Base-by-base conservation (phyloP, 2,329 filamentous ascomycete genomes). In the Exophiala calicioides region DNA sequence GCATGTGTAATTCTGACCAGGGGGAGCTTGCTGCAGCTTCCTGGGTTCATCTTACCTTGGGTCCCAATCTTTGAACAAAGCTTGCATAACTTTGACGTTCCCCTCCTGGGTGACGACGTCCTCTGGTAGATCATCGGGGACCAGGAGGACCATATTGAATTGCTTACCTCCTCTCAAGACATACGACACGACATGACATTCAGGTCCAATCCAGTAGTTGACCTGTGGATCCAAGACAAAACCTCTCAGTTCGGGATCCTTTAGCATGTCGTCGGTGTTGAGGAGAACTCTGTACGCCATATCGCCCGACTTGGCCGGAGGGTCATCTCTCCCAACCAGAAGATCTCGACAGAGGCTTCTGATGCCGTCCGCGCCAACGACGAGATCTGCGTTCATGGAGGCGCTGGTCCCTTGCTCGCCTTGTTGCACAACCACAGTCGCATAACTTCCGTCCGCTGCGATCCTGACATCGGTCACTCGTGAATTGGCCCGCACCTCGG, bases 271-370 rank as follows among this genome's bases (percentile, higher is more conserved):
- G 19, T 72, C 65, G 3, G 71, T 69, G 3, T 68, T 66, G 15
- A 81, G 60, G 7, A 78, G 62, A 30, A 81, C 66, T 8, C 78
- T 71, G 59, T 80, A 81, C 2, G 78, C 78, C 27, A 80, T 60
- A 58, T 81, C 78, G 1, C 78, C 78, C 0, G 78, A 80, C 37
- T 71, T 67, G 8, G 69, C 60, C 2, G 77, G 74, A 0, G 72
- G 70, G 53, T 74, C 68, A 1, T 63, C 56, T 12, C 62, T 61
- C 3, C 69, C 68, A 7, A 77, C 55, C 13, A 80, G 62, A 6
- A 66, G 59, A 44, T 73, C 67, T 6, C 76, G 69, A 36, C 68
- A 69, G 32, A 58, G 48, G 6, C 67, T 70, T 60, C 71, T 73
- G 33, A 76, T 65, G 1, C 75, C 75, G 56, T 77, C 75, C 5